Evolutionary conservation across 768 basidiomycete species (phyloP).

Genomic region (Boletus eberwhitei): DNA sequence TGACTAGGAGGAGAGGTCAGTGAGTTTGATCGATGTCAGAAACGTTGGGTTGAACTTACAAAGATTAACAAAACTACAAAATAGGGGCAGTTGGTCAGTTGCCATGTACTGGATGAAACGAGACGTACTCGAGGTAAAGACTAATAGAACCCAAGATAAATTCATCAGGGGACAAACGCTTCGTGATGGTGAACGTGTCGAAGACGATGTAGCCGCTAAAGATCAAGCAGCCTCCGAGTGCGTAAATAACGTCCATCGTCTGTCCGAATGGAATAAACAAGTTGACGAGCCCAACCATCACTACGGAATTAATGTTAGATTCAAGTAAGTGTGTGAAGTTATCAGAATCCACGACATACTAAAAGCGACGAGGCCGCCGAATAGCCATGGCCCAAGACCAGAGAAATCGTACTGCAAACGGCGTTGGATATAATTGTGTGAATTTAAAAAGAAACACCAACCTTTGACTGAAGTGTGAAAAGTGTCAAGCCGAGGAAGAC

Average conservation of each 20-base stretch:
- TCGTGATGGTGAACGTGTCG: slow-evolving; percentile 89
- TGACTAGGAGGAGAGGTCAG: slow-evolving; percentile 43
- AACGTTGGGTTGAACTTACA: slow-evolving; percentile 48
- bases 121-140: slow-evolving; percentile 87
- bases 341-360: slow-evolving; percentile 38
- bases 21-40: slow-evolving; percentile 1
- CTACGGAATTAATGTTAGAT: slow-evolving; percentile 32
- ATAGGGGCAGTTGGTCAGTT: slow-evolving; percentile 15
- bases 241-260: slow-evolving; percentile 79
- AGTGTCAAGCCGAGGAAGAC: slow-evolving; percentile 92
- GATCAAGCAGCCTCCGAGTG: slow-evolving; percentile 72
- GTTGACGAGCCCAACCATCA: slow-evolving; percentile 78
- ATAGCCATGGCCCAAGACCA: slow-evolving; percentile 88
- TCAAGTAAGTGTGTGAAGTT: background rate
- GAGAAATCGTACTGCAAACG: slow-evolving; percentile 82
- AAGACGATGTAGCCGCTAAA: slow-evolving; percentile 91
- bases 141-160: slow-evolving; percentile 87
- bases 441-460: slow-evolving; percentile 27
- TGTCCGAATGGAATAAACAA: slow-evolving; percentile 83
- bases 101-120: background rate
- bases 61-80: slow-evolving; percentile 74
- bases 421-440: background rate
- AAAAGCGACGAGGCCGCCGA: slow-evolving; percentile 78
- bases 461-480: slow-evolving; percentile 94
- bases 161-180: slow-evolving; percentile 87